These are phyloP conservation scores for Lasiodiplodia citricola DNA, from an alignment of 2,329 filamentous ascomycete genomes.

Conservation along the genomic window DNA sequence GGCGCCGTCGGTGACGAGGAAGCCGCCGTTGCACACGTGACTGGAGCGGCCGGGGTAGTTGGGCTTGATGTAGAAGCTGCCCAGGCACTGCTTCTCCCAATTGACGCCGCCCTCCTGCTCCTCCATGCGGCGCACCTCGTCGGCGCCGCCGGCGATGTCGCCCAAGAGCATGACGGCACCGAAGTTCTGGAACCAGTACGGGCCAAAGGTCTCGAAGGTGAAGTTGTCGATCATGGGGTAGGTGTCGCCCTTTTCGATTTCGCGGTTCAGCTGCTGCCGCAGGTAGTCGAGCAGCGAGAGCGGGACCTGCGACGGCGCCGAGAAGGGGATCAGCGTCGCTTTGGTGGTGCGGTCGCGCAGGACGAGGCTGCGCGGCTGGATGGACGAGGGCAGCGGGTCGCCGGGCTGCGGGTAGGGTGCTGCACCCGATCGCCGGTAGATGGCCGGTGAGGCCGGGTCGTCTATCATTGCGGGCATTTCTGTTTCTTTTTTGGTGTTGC, in stretches of 20 bases:
- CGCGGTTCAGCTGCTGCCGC: slow-evolving; percentile 82
- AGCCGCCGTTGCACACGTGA: slow-evolving; percentile 77
- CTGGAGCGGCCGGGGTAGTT: slow-evolving; percentile 91
- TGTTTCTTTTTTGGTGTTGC: not conserved
- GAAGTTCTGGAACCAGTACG: slow-evolving; percentile 92
- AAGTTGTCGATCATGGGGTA: slow-evolving; percentile 86
- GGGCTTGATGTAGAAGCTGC: slow-evolving; percentile 92
- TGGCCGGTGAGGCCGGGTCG: slow-evolving; percentile 72
- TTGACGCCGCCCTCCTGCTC: slow-evolving; percentile 53
- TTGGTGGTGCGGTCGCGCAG: slow-evolving; percentile 83
- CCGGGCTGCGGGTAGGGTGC: slow-evolving; percentile 67
- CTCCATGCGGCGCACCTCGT: slow-evolving; percentile 56
- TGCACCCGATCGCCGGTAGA: slow-evolving; percentile 71
- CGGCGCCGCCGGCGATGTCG: slow-evolving; percentile 59
- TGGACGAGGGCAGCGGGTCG: slow-evolving; percentile 69
- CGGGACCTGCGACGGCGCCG: slow-evolving; percentile 77
- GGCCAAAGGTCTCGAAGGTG: slow-evolving; percentile 73
- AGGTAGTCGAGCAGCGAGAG: slow-evolving; percentile 76
- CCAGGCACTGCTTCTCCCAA: slow-evolving; percentile 82
- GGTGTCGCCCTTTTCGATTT: slow-evolving; percentile 90
- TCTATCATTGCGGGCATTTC: slow-evolving; percentile 80
- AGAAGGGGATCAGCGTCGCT: slow-evolving; percentile 83
- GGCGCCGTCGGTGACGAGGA: slow-evolving; percentile 54
- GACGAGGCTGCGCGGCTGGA: slow-evolving; percentile 77
- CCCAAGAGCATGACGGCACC: slow-evolving; percentile 86